Conservation (phyloP, 1,284 basidiomycete species). For the Nidula niveotomentosa region DNA sequence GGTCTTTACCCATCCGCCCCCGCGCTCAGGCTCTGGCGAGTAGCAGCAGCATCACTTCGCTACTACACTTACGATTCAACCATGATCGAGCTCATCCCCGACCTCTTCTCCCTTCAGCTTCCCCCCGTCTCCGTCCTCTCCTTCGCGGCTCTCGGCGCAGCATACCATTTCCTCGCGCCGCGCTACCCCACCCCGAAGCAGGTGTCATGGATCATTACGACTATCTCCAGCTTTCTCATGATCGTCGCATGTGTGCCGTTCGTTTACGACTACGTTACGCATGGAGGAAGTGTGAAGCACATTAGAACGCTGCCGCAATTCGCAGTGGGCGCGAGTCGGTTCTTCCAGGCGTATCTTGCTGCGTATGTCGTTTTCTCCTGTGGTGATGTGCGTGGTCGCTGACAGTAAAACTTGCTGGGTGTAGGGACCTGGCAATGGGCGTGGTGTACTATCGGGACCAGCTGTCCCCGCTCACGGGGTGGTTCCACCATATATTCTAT, state of each 20-base stretch:
- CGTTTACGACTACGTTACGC: conserved; percentile 33
- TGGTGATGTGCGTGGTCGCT: neutral
- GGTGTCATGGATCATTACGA: conserved; percentile 54
- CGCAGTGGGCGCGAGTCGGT: conserved; percentile 26
- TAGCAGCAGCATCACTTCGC: too few relatives aligned
- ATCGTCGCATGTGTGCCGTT: conserved; percentile 46
- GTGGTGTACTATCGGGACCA: conserved; percentile 38
- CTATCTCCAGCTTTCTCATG: conserved; percentile 42
- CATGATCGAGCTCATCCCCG: neutral
- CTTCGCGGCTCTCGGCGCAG: conserved; percentile 21
- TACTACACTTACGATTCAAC: neutral
- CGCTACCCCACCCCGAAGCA: conserved; percentile 38
- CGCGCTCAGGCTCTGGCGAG: too few relatives aligned
- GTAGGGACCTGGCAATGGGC: conserved; percentile 23
- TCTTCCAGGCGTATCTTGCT: conserved; percentile 50
- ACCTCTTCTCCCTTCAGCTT: neutral
- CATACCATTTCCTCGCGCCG: conserved; percentile 34
- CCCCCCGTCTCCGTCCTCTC: conserved; percentile 6
- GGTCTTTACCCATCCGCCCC: too few relatives aligned
- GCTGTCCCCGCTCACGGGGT: conserved; percentile 50
- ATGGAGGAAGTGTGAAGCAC: conserved; percentile 28
- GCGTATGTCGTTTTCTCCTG: conserved; percentile 32
- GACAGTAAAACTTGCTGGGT: neutral
- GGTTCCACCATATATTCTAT: conserved; percentile 60
- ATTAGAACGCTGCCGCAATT: conserved; percentile 19